These are phyloP conservation scores for Grosmannia clavigera DNA, from an alignment of 2,329 filamentous ascomycete species.

Conservation along the genomic window DNA sequence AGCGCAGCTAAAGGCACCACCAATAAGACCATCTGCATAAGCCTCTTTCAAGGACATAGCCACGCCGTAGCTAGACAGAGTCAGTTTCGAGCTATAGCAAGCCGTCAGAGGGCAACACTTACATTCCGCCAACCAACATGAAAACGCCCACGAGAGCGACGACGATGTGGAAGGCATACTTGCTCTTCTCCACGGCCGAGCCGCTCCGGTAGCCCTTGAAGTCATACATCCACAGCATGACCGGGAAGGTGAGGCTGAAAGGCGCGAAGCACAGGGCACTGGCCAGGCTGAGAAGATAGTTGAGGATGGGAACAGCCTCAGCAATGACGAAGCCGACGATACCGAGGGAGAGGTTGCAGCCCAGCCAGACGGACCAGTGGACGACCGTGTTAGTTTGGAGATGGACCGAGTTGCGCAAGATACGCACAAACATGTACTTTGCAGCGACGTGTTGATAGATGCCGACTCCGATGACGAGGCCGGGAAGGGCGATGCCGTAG, in stretches of 20 bases:
- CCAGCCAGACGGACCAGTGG: constrained; percentile 20
- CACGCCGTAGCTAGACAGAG: constrained; percentile 16
- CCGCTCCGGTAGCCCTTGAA: constrained; percentile 25
- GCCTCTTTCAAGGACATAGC: neutral
- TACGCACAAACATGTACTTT: constrained; percentile 22
- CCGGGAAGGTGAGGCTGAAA: constrained; percentile 12
- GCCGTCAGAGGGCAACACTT: constrained; percentile 24
- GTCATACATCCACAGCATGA: constrained; percentile 7
- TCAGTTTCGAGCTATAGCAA: constrained; percentile 19
- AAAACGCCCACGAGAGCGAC: constrained; percentile 34
- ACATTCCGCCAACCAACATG: constrained; percentile 35
- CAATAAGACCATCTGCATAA: constrained; percentile 1
- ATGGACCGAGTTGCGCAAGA: constrained; percentile 18
- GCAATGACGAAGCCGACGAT: constrained; percentile 11
- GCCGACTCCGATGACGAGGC: constrained; percentile 32
- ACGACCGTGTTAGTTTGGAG: constrained; percentile 19
- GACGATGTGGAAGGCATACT: constrained; percentile 25
- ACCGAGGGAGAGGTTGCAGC: constrained; percentile 2
- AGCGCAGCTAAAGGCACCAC: neutral
- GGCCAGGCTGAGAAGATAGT: constrained; percentile 11
- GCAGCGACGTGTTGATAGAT: constrained; percentile 17
- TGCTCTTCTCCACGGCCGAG: constrained; percentile 19
- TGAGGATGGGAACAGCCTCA: constrained; percentile 13
- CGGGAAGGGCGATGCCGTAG: constrained; percentile 45
- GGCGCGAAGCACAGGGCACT: constrained; percentile 8